Conservation (phyloP, 371 early-diverging fungal species). For the Funneliformis caledonium region DNA sequence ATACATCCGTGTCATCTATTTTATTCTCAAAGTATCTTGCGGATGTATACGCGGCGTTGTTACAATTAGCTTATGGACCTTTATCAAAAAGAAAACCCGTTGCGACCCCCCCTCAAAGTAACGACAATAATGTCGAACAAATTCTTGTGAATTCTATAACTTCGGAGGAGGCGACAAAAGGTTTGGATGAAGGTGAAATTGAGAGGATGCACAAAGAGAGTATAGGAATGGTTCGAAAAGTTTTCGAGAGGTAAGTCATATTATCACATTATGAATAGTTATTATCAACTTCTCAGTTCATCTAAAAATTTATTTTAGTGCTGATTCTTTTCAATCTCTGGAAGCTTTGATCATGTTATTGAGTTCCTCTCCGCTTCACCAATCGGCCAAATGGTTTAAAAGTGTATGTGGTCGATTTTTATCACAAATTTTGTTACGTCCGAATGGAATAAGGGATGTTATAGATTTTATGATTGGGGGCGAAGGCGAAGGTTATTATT, state of each 20-base stretch:
- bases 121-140: neutral
- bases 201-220: conserved; percentile 45
- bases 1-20: conserved; percentile 65
- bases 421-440: conserved; percentile 63
- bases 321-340: conserved; percentile 60
- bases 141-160: neutral
- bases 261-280: neutral
- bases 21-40: conserved; percentile 60
- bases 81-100: conserved; percentile 42
- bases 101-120: neutral
- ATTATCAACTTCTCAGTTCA: neutral
- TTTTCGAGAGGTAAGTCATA: conserved; percentile 41
- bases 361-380: conserved; percentile 57
- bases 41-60: conserved; percentile 68
- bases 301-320: conserved; percentile 42
- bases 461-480: conserved; percentile 68
- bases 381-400: conserved; percentile 66
- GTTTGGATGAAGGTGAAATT: conserved; percentile 3
- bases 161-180: conserved; percentile 4
- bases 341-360: conserved; percentile 68
- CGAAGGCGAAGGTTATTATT: conserved; percentile 40
- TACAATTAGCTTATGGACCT: conserved; percentile 73
- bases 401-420: conserved; percentile 69
- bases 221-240: conserved; percentile 49
- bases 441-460: conserved; percentile 65